Evolutionary conservation across 2,329 filamentous ascomycete genomes (phyloP).

Genomic region (Colletotrichum tabaci): DNA sequence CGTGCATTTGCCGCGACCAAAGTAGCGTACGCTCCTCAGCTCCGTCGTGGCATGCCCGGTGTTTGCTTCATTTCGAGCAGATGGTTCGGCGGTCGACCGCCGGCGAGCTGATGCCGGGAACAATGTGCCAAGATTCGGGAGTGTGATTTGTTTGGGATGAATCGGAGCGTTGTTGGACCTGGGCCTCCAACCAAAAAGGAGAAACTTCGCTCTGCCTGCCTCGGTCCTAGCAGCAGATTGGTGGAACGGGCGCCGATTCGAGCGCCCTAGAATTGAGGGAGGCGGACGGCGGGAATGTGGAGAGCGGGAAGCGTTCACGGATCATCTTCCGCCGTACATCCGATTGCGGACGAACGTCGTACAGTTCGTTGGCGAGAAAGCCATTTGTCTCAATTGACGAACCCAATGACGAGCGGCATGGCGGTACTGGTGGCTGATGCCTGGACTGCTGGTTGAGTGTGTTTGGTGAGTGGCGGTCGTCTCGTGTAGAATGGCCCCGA

Average conservation of each 20-base stretch:
- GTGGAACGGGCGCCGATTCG: slow-evolving; percentile 34
- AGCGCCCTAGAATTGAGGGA: slow-evolving; percentile 29
- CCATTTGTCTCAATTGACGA: slow-evolving; percentile 23
- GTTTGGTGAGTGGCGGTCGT: neutral
- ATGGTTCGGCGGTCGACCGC: slow-evolving; percentile 1
- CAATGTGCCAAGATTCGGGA: slow-evolving; percentile 34
- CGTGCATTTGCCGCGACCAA: slow-evolving; percentile 8
- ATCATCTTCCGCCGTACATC: slow-evolving; percentile 37
- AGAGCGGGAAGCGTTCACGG: slow-evolving; percentile 41
- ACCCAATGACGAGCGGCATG: neutral
- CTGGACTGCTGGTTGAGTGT: slow-evolving; percentile 18
- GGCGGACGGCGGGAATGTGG: slow-evolving; percentile 34
- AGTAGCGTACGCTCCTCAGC: neutral
- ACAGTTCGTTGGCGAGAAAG: slow-evolving; percentile 1
- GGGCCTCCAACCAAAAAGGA: slow-evolving; percentile 17
- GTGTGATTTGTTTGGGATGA: slow-evolving; percentile 23
- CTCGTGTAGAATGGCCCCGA: slow-evolving; percentile 11
- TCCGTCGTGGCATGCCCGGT: slow-evolving; percentile 2
- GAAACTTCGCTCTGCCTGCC: slow-evolving; percentile 10
- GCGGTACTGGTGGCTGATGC: slow-evolving; percentile 21
- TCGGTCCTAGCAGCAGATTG: slow-evolving; percentile 35
- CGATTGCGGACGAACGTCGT: slow-evolving; percentile 31
- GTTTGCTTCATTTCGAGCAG: slow-evolving; percentile 24
- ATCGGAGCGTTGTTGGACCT: slow-evolving; percentile 18
- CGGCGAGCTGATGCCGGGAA: slow-evolving; percentile 14